Conservation (phyloP, 139 green algal genomes). For the Chlorella sp. region DNA sequence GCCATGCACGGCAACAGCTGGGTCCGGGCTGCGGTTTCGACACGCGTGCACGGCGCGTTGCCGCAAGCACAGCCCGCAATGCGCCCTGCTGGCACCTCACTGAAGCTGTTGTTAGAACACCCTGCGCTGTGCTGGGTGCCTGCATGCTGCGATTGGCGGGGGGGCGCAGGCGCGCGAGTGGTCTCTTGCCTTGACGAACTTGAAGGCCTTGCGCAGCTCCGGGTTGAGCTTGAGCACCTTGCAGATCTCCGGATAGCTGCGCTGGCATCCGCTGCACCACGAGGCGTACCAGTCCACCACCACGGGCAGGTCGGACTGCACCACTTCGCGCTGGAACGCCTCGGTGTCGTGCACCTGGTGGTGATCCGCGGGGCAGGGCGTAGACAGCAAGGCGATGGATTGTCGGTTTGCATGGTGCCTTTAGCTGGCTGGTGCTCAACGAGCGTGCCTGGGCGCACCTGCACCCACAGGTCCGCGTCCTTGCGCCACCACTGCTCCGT, state of each 20-base stretch:
- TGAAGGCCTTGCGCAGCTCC: constrained; percentile 28
- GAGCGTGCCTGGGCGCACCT: not conserved
- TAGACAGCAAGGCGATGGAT: not conserved
- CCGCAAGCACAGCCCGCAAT: not conserved
- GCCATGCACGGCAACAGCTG: not conserved
- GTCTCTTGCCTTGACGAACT: constrained; percentile 52
- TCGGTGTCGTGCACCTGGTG: constrained; percentile 29
- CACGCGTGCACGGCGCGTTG: not conserved
- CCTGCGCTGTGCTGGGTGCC: not conserved
- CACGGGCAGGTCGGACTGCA: constrained; percentile 18
- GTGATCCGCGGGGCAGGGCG: not conserved
- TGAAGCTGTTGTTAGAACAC: no score
- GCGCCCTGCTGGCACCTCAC: no score
- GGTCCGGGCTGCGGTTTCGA: not conserved
- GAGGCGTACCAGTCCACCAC: constrained; percentile 28
- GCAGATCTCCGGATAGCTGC: constrained; percentile 40
- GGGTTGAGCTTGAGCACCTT: constrained; percentile 14
- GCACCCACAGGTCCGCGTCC: not conserved
- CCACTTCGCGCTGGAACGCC: constrained; percentile 23
- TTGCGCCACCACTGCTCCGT: not conserved
- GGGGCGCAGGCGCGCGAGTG: no score
- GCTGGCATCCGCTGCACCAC: constrained; percentile 37
- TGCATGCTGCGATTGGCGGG: no score
- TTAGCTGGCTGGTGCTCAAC: not conserved
- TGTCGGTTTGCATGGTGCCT: not conserved